Evolutionary conservation across 306 rosid genomes (phyloP), one percentile per base, ranked within the genome.

Genomic region (Gynostemma pentaphyllum): DNA sequence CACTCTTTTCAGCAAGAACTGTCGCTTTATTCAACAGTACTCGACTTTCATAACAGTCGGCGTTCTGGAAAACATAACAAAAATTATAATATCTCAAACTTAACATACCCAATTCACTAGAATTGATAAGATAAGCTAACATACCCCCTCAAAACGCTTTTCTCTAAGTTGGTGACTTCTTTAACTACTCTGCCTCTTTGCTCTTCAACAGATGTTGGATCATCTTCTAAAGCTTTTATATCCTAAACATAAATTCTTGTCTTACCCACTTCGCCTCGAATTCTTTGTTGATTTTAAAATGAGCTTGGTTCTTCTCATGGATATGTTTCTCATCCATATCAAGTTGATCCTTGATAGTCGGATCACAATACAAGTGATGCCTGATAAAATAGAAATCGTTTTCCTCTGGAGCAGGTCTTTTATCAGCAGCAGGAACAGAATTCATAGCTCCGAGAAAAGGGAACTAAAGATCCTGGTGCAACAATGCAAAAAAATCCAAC

Each of bases 361-460:
- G 99, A 71, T 94, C 99, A n/a, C 86, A 96, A 23, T 62, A 82
- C 7, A 80, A 71, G 13, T 94, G 77, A 73, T 53, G 66, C 85
- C 86, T 84, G 48, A 84, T 68, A 61, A 94, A 84, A 37, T 81
- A 94, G 45, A 88, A 65, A 84, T 82, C 83, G 56, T 80, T 72
- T 83, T 92, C 95, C 96, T 78, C 80, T 18, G 94, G 87, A 2
- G 90, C 94, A 76, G 99, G 99, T 97, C 99, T 88, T 56, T 94
- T 96, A 39, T 86, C 96, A 45, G 68, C 87, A 16, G 88, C 82
- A 48, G 79, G 24, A 7, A 66, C 46, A 36, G 74, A 70, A 26
- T 79, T 95, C 67, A 94, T 94, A 21, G 34, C 77, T 79, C 76
- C 76, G 66, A 62, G 73, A 49, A 72, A 70, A 79, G 60, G 23